phyloP scores from a whole-genome alignment of 2,329 filamentous ascomycete species.

The Curvularia spicifera region DNA sequence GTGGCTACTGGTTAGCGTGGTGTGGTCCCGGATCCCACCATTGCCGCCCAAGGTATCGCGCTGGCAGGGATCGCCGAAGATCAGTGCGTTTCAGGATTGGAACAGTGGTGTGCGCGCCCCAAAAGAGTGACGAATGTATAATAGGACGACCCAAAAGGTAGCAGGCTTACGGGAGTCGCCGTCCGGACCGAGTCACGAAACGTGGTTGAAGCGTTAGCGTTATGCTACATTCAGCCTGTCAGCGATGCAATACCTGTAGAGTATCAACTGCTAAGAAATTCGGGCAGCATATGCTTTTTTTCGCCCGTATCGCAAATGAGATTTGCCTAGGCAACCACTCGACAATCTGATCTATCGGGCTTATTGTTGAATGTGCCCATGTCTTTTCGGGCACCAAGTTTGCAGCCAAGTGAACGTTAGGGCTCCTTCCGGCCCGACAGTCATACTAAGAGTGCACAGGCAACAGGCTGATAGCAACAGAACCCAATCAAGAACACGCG shows the following conservation, averaged over 20 bases:
- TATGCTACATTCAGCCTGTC: slow-evolving; percentile 21
- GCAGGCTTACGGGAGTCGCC: slow-evolving; percentile 14
- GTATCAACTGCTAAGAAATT: slow-evolving; percentile 15
- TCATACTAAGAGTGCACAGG: neutral
- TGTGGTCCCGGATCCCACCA: slow-evolving; percentile 7
- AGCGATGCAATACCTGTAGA: slow-evolving; percentile 13
- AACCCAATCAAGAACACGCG: neutral
- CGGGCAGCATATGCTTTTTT: neutral
- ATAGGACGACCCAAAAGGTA: neutral
- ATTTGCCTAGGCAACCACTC: neutral
- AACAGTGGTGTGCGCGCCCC: slow-evolving; percentile 5
- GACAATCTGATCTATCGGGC: neutral
- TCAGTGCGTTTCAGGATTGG: slow-evolving; percentile 15
- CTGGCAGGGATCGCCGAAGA: slow-evolving; percentile 1
- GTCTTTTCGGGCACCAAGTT: neutral
- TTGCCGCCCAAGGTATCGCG: slow-evolving; percentile 7
- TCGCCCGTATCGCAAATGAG: neutral
- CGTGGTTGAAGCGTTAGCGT: slow-evolving; percentile 14
- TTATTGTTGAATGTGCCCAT: neutral
- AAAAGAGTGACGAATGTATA: slow-evolving; percentile 5
- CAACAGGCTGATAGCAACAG: neutral
- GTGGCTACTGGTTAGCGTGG: neutral
- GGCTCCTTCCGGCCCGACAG: neutral
- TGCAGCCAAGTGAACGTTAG: neutral
- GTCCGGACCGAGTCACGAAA: slow-evolving; percentile 21